A percentile compares a stretch with the other conserved stretches of the same genome.
Evolutionary conservation across 2,329 filamentous ascomycete genomes (phyloP).

Genomic region (Xylariomycetidae sp.): DNA sequence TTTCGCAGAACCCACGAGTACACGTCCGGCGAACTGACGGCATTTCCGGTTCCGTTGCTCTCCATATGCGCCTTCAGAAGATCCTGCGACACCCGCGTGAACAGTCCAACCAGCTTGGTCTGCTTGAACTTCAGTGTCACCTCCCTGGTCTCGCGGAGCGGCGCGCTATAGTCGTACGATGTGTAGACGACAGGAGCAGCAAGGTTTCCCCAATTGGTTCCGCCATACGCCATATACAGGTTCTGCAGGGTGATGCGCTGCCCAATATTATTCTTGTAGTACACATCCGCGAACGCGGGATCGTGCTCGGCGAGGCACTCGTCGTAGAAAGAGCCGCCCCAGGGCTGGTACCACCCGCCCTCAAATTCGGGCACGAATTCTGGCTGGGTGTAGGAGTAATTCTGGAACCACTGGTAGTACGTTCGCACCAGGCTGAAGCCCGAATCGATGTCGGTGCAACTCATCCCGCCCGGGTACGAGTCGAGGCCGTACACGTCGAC

Average conservation of each 20-base stretch:
- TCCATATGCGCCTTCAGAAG: neutral
- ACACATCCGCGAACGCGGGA: slow-evolving; percentile 2
- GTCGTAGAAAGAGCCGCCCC: slow-evolving; percentile 2
- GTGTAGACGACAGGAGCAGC: slow-evolving; percentile 2
- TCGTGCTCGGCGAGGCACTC: slow-evolving; percentile 1
- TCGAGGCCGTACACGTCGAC: slow-evolving; percentile 2
- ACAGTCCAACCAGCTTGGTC: slow-evolving; percentile 2
- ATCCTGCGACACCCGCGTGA: slow-evolving; percentile 1
- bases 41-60: slow-evolving; percentile 1
- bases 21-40: neutral
- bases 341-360: neutral
- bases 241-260: slow-evolving; percentile 1
- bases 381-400: slow-evolving; percentile 1
- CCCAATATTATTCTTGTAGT: slow-evolving; percentile 3
- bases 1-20: slow-evolving; percentile 1
- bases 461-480: slow-evolving; percentile 1
- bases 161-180: slow-evolving; percentile 1
- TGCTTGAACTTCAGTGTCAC: neutral
- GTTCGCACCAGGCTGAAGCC: neutral
- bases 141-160: neutral
- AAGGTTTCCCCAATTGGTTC: slow-evolving; percentile 1
- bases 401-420: slow-evolving; percentile 4
- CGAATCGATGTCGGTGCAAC: neutral
- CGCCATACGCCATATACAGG: slow-evolving; percentile 1
- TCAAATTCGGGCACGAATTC: slow-evolving; percentile 2